Evolutionary conservation across 2,329 filamentous ascomycete genomes (phyloP).

Genomic region (Trichophyton verrucosum): DNA sequence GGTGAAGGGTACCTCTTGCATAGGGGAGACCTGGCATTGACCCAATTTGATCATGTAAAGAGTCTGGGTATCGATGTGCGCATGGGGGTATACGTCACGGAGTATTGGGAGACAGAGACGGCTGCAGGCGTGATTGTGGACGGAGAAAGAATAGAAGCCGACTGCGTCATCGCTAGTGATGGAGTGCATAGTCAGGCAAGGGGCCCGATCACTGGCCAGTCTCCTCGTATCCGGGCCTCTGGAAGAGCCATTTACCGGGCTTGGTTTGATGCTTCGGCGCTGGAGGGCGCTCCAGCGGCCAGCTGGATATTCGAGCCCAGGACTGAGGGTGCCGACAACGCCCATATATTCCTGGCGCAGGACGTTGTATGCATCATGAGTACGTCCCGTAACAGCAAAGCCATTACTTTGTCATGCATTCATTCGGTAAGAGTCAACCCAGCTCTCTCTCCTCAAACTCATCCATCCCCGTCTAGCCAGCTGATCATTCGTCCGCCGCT

Average conservation of each 20-base stretch:
- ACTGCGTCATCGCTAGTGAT: constrained; percentile 9
- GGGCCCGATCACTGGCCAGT: constrained; percentile 1
- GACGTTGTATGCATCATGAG: neutral
- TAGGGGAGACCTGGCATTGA: constrained; percentile 2
- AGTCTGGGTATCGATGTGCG: constrained; percentile 2
- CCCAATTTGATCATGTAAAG: constrained; percentile 6
- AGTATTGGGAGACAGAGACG: constrained; percentile 9
- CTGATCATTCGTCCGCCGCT: neutral
- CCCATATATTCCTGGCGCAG: neutral
- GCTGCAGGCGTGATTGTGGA: constrained; percentile 8
- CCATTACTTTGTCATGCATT: neutral
- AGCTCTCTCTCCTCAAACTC: too few relatives aligned
- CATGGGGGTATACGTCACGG: constrained; percentile 5
- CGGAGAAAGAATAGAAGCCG: constrained; percentile 3
- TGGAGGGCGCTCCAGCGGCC: neutral
- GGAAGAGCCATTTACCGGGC: neutral
- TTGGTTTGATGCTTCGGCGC: neutral
- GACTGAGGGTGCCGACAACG: neutral
- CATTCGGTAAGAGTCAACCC: neutral
- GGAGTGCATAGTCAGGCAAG: constrained; percentile 6
- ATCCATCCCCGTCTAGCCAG: neutral
- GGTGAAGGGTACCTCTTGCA: constrained; percentile 8
- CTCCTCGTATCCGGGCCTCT: neutral
- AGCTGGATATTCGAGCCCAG: neutral
- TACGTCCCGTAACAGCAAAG: neutral